A percentile compares a stretch with the other conserved stretches of the same genome.
phyloP scores from a whole-genome alignment of 148 eudicot genomes.

The Chenopodium formosanum region DNA sequence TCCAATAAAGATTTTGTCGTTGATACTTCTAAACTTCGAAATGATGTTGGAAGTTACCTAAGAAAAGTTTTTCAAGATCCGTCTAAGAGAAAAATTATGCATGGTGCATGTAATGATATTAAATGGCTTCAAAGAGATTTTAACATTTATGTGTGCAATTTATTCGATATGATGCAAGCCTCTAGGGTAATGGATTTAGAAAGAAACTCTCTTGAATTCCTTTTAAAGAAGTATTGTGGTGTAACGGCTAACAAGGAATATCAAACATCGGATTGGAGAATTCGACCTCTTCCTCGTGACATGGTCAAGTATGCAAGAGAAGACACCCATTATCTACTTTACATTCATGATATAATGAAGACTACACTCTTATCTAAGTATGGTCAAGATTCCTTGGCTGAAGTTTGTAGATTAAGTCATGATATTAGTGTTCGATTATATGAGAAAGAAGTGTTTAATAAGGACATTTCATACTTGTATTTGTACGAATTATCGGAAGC shows the following conservation, averaged over 20 bases:
- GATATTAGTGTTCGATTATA: not conserved
- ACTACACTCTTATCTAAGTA: not conserved
- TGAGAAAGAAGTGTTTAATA: not conserved
- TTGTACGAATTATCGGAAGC: not conserved
- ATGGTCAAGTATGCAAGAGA: constrained; percentile 18
- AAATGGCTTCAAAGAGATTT: constrained; percentile 26
- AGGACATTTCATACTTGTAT: not conserved
- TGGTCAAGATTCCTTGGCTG: not conserved
- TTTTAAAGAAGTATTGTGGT: not conserved
- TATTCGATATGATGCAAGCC: constrained; percentile 23
- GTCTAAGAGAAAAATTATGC: constrained; percentile 12
- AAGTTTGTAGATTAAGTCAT: not conserved
- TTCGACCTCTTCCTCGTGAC: not conserved
- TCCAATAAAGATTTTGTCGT: not conserved
- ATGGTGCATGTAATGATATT: constrained; percentile 13
- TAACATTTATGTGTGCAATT: constrained; percentile 12
- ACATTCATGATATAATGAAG: not conserved
- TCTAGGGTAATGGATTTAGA: constrained; percentile 11
- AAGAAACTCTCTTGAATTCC: not conserved
- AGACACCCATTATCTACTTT: constrained; percentile 13
- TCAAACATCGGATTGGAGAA: constrained; percentile 17
- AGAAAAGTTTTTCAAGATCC: constrained; percentile 3
- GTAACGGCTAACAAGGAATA: not conserved
- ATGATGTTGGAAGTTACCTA: not conserved
- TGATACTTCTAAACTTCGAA: not conserved